A percentile compares a stretch with the other conserved stretches of the same genome.
phyloP scores from a whole-genome alignment of 371 early-diverging fungal genomes.

The Blakeslea trispora region DNA sequence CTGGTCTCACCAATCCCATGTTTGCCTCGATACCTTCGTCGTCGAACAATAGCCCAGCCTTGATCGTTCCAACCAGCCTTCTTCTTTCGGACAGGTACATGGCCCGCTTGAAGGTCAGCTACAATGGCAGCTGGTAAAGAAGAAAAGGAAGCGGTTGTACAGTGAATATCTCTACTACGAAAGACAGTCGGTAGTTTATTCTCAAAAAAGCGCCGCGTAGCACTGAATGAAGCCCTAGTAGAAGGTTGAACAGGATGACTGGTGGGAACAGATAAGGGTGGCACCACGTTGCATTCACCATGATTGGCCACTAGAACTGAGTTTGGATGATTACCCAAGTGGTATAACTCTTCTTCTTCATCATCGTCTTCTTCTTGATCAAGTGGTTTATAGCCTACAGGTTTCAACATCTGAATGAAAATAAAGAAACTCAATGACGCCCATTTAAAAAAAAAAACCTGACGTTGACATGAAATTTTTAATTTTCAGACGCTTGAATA shows the following conservation, averaged over 20 bases:
- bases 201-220: constrained; percentile 38
- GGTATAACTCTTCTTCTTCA: no score
- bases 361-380: no score
- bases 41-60: constrained; percentile 45
- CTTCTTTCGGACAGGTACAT: constrained; percentile 27
- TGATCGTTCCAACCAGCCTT: constrained; percentile 24
- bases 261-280: constrained; percentile 20
- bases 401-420: no score
- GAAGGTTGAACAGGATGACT: constrained; percentile 28
- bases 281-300: constrained; percentile 30
- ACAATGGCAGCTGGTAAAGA: constrained; percentile 42
- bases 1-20: constrained; percentile 32
- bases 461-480: no score
- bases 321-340: constrained; percentile 30
- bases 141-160: constrained; percentile 31
- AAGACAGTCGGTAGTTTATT: constrained; percentile 41
- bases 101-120: constrained; percentile 46
- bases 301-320: constrained; percentile 37
- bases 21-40: constrained; percentile 33
- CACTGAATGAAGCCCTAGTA: constrained; percentile 25
- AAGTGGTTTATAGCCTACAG: no score
- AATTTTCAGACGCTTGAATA: no score
- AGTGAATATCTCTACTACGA: constrained; percentile 26
- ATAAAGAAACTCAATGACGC: no score
- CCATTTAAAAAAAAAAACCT: no score